Base-by-base conservation (phyloP, 1,284 basidiomycete species). In the Microbotryomycetes sp. region DNA sequence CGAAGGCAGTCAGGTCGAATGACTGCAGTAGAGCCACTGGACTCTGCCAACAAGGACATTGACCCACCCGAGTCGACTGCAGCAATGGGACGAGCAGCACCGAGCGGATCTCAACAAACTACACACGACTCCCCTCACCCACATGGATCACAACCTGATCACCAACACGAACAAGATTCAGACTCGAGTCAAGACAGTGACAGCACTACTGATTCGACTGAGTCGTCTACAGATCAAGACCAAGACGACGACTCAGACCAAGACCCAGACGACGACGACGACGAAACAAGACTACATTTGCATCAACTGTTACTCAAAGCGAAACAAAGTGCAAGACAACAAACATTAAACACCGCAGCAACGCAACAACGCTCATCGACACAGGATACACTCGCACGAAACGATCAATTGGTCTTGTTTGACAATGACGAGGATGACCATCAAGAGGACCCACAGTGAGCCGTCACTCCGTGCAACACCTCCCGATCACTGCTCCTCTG, bases 381-480 rank as follows among this genome's bases (percentile, higher is more conserved):
- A 1, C 64, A 36, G 2, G 66, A 68, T 28, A 52, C 26, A 6
- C 45, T 68, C 4, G 67, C 67, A 2, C 62, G 58, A 0, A 60
- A 62, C n/a, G 64, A 68, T 1, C 64, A 64, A 23, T 12, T 66
- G 26, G 60, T 68, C 16, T 29, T 60, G 7, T 68, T 68, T 16
- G 67, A 62, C 9, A 45, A 45, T 1, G 62, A 50, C 4, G 51
- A 56, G 1, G 61, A 64, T n/a, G n/a, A n/a, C n/a, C n/a, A n/a
- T n/a, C n/a, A n/a, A n/a, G n/a, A n/a, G n/a, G n/a, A n/a, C n/a
- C n/a, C n/a, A n/a, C n/a, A n/a, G n/a, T n/a, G n/a, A n/a, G n/a
- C n/a, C n/a, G n/a, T n/a, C n/a, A n/a, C 22, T 2, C 58, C 63
- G 65, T 14, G 22, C 56, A 12, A 63, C 60, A n/a, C 66, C 66